Conservation (phyloP, 768 basidiomycete genomes). For the Suillus sp. region DNA sequence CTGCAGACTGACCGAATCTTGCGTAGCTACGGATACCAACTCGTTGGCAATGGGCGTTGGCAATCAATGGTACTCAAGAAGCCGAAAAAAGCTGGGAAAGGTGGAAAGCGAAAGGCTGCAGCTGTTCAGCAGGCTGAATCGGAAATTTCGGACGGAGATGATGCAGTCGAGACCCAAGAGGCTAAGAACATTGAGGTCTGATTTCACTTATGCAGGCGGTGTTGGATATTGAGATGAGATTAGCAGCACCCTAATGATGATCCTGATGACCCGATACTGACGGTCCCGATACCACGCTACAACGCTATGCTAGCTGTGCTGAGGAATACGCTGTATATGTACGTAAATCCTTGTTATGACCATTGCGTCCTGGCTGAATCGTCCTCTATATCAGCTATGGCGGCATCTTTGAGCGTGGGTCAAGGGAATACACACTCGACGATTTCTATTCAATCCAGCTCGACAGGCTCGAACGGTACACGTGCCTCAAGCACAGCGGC, state of each 20-base stretch:
- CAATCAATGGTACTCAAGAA: constrained; percentile 68
- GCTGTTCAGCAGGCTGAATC: constrained; percentile 14
- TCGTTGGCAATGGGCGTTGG: constrained; percentile 77
- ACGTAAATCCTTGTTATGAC: constrained; percentile 28
- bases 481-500: constrained; percentile 70
- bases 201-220: background rate
- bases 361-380: background rate
- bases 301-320: constrained; percentile 89
- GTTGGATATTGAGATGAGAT: background rate
- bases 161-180: constrained; percentile 24
- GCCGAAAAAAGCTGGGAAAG: constrained; percentile 55
- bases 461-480: constrained; percentile 81
- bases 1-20: background rate
- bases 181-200: constrained; percentile 17
- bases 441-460: constrained; percentile 82
- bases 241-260: constrained; percentile 42
- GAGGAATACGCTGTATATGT: constrained; percentile 87
- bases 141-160: constrained; percentile 16
- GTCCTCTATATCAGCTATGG: constrained; percentile 62
- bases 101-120: constrained; percentile 44
- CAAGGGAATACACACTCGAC: constrained; percentile 85
- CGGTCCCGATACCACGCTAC: constrained; percentile 72
- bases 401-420: constrained; percentile 82
- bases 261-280: constrained; percentile 64
- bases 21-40: constrained; percentile 74